Evolutionary conservation across 2,329 filamentous ascomycete species (phyloP).

Genomic region (Curvularia lunata): DNA sequence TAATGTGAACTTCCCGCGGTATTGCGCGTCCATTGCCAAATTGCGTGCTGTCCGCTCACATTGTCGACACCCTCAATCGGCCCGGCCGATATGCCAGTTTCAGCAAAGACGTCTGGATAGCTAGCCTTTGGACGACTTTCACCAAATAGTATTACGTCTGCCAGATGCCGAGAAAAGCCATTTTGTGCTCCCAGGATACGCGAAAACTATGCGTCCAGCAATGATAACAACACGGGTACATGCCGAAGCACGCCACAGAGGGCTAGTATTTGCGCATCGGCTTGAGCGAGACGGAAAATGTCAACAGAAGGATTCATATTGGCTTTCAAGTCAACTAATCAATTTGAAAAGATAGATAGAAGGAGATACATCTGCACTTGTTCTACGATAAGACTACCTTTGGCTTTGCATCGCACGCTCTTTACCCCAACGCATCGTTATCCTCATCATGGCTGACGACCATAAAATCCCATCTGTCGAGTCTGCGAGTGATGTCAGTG

Average conservation of each 20-base stretch:
- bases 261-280: not conserved
- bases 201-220: not conserved
- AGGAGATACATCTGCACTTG: not conserved
- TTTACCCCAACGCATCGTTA: not conserved
- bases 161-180: not conserved
- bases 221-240: not conserved
- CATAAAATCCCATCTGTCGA: slow-evolving; percentile 16
- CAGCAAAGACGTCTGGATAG: not conserved
- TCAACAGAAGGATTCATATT: not conserved
- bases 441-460: not conserved
- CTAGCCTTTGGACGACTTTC: not conserved
- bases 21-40: not conserved
- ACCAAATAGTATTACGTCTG: not conserved
- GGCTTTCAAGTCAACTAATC: not conserved
- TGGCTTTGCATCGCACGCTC: not conserved
- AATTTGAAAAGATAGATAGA: not conserved
- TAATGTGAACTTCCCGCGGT: not conserved
- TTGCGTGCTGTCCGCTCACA: not conserved
- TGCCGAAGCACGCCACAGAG: not conserved
- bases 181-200: not conserved
- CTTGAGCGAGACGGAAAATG: not conserved
- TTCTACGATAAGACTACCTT: not conserved
- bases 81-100: not conserved
- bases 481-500: slow-evolving; percentile 24
- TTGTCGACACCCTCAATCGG: not conserved